phyloP scores from a whole-genome alignment of 2,329 filamentous ascomycete species.

The Penicillium sp. region DNA sequence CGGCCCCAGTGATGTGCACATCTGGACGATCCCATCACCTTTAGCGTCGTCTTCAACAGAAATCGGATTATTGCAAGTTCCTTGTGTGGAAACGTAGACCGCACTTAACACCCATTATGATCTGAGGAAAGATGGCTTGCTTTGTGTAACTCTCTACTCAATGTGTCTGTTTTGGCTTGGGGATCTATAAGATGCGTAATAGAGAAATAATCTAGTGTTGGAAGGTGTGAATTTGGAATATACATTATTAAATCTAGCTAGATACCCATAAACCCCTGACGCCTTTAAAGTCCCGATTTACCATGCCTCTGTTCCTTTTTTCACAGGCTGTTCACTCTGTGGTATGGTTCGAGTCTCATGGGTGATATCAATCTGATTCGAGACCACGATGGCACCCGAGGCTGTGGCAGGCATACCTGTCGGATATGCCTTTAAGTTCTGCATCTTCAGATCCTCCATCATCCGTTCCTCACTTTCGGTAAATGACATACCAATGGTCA shows the following conservation, averaged over 20 bases:
- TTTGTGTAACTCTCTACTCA: background rate
- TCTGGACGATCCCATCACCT: background rate
- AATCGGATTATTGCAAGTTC: too few relatives aligned
- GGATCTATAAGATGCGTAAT: background rate
- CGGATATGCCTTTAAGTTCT: slow-evolving; percentile 33
- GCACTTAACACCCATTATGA: background rate
- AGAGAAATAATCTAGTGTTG: background rate
- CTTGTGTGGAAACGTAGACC: background rate
- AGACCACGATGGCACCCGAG: slow-evolving; percentile 42
- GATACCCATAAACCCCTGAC: background rate
- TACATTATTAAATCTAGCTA: background rate
- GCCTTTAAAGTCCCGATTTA: background rate
- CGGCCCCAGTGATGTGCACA: background rate
- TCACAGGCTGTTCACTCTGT: background rate
- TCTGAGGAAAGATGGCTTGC: background rate
- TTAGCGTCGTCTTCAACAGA: background rate
- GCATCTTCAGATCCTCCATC: slow-evolving; percentile 46
- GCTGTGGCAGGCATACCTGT: slow-evolving; percentile 16
- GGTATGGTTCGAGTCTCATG: slow-evolving; percentile 12
- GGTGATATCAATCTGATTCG: slow-evolving; percentile 44
- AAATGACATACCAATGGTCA: slow-evolving; percentile 40
- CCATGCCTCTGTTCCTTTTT: background rate
- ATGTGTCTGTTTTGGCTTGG: background rate
- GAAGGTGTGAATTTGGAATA: too few relatives aligned
- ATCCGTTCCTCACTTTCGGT: slow-evolving; percentile 49